Percentiles rank a stretch among this genome's conserved stretches.
Conservation (phyloP, 164 flowering plant genomes). For the Vitis cinerea region DNA sequence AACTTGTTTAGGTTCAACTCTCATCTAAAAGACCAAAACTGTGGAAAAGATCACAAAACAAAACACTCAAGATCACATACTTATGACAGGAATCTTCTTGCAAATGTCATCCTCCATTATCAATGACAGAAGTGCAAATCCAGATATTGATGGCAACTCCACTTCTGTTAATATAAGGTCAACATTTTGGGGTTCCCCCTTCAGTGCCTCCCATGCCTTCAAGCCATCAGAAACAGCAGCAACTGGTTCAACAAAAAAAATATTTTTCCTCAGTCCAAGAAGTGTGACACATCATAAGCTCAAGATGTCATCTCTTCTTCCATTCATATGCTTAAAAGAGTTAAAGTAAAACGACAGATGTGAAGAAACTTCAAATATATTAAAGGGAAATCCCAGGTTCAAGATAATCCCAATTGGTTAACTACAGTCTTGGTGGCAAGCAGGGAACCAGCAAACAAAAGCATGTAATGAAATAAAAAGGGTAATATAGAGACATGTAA, state of each 20-base stretch:
- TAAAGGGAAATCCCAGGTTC: no score
- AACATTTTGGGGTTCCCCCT: constrained; percentile 43
- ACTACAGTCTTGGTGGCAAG: no score
- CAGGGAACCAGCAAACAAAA: no score
- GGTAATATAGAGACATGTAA: no score
- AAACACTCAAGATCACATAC: constrained; percentile 32
- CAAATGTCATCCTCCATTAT: constrained; percentile 66
- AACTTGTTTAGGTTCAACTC: neutral
- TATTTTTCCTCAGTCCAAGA: neutral
- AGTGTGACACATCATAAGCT: neutral
- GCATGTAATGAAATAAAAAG: no score
- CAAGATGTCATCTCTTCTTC: no score
- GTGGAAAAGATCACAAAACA: neutral
- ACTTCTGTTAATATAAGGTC: constrained; percentile 78
- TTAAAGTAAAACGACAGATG: neutral
- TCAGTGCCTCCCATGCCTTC: constrained; percentile 77
- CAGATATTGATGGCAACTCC: constrained; percentile 72
- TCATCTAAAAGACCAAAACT: neutral
- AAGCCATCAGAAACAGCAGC: constrained; percentile 68
- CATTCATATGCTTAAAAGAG: neutral
- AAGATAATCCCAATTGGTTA: no score
- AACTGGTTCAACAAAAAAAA: constrained; percentile 43
- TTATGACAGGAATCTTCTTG: constrained; percentile 81
- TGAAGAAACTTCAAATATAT: no score
- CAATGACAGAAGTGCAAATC: constrained; percentile 65